A percentile compares a stretch with the other conserved stretches of the same genome.
Evolutionary conservation across 2,329 filamentous ascomycete species (phyloP).

Genomic region (Sporothrix curviconia): DNA sequence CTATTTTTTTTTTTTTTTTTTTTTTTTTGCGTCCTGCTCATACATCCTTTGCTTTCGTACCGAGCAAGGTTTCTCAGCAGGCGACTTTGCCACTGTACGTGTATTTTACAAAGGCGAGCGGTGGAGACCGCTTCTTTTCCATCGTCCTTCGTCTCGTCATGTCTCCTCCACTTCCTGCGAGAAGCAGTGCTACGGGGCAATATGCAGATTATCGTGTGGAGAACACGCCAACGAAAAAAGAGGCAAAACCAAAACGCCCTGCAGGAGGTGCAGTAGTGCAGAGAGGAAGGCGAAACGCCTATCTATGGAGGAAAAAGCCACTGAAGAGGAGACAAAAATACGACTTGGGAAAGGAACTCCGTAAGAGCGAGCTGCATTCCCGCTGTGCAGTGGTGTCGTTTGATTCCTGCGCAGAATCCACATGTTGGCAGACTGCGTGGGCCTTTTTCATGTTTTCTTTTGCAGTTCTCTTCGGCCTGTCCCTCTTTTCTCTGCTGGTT

Average conservation of each 20-base stretch:
- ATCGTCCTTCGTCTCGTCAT: background rate
- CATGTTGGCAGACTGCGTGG: too few relatives aligned
- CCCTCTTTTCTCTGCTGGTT: too few relatives aligned
- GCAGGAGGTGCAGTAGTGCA: background rate
- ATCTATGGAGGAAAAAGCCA: too few relatives aligned
- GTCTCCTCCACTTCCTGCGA: background rate
- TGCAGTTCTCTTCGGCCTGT: too few relatives aligned
- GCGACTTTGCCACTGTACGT: background rate
- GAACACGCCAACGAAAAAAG: too few relatives aligned
- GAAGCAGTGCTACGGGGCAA: conserved; percentile 4
- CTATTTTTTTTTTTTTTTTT: too few relatives aligned
- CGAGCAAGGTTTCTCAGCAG: too few relatives aligned
- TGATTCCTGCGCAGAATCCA: background rate
- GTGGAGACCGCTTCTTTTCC: conserved; percentile 1
- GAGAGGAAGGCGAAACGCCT: conserved; percentile 5
- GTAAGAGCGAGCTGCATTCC: background rate
- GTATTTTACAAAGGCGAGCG: conserved; percentile 8
- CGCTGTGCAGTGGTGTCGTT: background rate
- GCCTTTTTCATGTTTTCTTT: too few relatives aligned
- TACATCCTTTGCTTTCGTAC: too few relatives aligned
- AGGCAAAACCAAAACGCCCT: too few relatives aligned
- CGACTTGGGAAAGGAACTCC: background rate
- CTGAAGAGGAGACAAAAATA: background rate
- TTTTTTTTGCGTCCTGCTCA: too few relatives aligned
- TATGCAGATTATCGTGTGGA: background rate